Base-by-base conservation (phyloP, 176 grass and related monocot species). In the Dendrocalamus sinicus region DNA sequence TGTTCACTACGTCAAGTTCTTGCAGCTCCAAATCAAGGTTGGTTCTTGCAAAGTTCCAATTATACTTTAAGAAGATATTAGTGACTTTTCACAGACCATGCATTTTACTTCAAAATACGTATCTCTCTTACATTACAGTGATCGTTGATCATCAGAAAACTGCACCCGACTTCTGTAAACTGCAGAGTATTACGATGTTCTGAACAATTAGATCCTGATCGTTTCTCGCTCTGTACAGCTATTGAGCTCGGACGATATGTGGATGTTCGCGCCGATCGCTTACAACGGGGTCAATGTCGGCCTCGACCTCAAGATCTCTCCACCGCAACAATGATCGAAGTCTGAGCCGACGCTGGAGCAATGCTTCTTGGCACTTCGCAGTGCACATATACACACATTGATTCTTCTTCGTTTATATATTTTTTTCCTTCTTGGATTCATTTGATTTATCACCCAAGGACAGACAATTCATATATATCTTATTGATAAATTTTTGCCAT, bases 231-330 rank as follows among this genome's bases (percentile, higher is more conserved):
- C 1, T 43, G 19, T 28, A 23, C 89, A 98, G 95, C 86, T 98
- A 4, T 64, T 98, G 89, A 95, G 95, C 88, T 98, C 95, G 46
- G 95, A 95, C 24, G 95, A 98, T 48, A 71, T 92, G 86, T 98
- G 95, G 95, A 98, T 95, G 95, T 93, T 92, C 59, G 95, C 95
- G 16, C 95, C 95, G 5, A 93, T 98, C 59, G 95, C 95, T 30
- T 98, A 95, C 85, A 98, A 98, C 58, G 95, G 95, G 2, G 86
- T 98, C 45, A 98, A 98, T 64, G 90, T 98, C 46, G 93, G 95
- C 22, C 91, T 98, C 63, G 95, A 98, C 89, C 89, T 98, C 67
- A 98, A 81, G 86, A 95, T 98, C 22, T 86, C 93, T 17, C 93
- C 89, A 13, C 91, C 88, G 9, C 77, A 93, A 59, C 77, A 67